Evolutionary conservation across 306 rosid species (phyloP).

Genomic region (Cicer chorassanicum): DNA sequence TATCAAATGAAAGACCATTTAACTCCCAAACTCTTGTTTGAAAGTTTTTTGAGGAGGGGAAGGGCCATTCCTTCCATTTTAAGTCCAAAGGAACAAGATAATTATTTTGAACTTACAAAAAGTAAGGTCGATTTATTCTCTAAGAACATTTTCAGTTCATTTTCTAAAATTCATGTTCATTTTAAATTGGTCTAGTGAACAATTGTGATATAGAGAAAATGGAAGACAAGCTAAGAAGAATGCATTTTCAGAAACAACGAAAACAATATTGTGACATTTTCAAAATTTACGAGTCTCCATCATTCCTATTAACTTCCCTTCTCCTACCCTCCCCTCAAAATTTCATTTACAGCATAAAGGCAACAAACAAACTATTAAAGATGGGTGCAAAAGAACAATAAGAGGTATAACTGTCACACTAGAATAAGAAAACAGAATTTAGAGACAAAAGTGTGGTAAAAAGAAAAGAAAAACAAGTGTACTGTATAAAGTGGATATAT

Average conservation of each 20-base stretch:
- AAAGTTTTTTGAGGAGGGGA: conserved; percentile 3
- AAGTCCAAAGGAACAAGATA: not conserved
- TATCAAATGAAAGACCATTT: not conserved
- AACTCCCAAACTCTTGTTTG: not conserved
- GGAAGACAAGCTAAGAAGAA: too few relatives aligned
- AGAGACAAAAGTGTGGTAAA: not conserved
- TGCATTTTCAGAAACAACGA: too few relatives aligned
- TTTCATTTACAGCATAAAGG: not conserved
- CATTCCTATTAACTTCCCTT: conserved; percentile 3
- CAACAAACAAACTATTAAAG: not conserved
- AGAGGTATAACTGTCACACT: not conserved
- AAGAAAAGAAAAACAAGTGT: not conserved
- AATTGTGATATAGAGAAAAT: too few relatives aligned
- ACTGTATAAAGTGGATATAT: not conserved
- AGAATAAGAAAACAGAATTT: conserved; percentile 12
- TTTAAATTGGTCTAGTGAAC: too few relatives aligned
- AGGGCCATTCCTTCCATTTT: conserved; percentile 8
- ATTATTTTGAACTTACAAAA: not conserved
- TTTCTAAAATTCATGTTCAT: too few relatives aligned
- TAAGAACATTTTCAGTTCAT: too few relatives aligned
- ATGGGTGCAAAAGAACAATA: conserved; percentile 15
- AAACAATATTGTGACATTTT: too few relatives aligned
- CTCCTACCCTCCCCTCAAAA: not conserved
- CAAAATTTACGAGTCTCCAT: not conserved
- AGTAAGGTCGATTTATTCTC: not conserved